A percentile compares a stretch with the other conserved stretches of the same genome.
phyloP scores from a whole-genome alignment of 306 rosid species.

The Corylus avellana region DNA sequence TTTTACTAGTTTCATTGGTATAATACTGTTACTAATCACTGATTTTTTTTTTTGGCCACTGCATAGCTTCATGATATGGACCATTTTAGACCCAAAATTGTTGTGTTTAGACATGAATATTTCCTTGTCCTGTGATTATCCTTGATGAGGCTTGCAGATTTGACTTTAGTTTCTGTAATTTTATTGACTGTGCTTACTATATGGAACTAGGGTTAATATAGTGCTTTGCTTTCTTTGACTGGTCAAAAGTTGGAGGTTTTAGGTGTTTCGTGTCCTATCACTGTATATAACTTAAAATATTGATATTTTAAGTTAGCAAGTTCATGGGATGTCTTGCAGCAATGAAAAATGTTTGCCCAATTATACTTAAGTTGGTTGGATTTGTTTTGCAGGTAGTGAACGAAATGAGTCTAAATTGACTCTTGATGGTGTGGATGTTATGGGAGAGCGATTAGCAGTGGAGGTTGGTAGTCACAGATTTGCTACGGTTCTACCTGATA shows the following conservation, averaged over 20 bases:
- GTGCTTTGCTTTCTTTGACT: not conserved
- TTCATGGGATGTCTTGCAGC: not conserved
- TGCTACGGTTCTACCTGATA: conserved; percentile 10
- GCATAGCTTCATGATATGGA: conserved; percentile 2
- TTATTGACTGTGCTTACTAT: not conserved
- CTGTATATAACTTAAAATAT: not conserved
- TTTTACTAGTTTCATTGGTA: no score
- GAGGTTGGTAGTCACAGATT: conserved; percentile 56
- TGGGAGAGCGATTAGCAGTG: conserved; percentile 88
- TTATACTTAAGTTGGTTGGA: conserved; percentile 10
- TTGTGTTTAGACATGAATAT: not conserved
- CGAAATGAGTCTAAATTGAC: conserved; percentile 74
- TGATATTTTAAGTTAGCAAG: not conserved
- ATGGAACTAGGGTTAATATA: not conserved
- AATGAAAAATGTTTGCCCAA: not conserved
- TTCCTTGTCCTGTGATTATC: not conserved
- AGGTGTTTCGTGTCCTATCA: not conserved
- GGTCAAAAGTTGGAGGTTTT: conserved; percentile 4
- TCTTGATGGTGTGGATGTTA: conserved; percentile 91
- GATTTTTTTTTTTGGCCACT: not conserved
- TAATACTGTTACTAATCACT: not conserved
- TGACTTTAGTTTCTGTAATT: not conserved
- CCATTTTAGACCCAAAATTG: not conserved
- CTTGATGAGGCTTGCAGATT: not conserved
- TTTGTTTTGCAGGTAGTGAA: conserved; percentile 74